phyloP scores from a whole-genome alignment of 345 rosid genomes.

The Kandelia obovata region DNA sequence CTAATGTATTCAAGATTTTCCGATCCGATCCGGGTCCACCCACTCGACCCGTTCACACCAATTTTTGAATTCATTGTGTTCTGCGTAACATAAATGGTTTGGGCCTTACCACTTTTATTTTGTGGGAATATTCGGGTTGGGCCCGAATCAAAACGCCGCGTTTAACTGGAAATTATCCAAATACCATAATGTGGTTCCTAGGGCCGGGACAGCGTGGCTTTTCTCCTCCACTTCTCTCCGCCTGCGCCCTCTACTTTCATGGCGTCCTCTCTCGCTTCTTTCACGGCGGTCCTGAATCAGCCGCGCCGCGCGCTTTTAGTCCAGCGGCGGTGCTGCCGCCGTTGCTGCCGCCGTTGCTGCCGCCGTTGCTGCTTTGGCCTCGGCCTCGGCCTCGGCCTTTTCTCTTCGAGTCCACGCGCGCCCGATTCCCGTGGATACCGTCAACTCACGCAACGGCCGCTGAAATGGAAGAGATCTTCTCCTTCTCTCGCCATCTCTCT shows the following conservation, averaged over 20 bases:
- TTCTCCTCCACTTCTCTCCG: neutral
- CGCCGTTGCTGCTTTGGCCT: slow-evolving; percentile 11
- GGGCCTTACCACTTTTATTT: too few species aligned
- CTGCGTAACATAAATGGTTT: too few species aligned
- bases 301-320: slow-evolving; percentile 40
- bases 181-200: too few species aligned
- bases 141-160: too few species aligned
- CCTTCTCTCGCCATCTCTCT: slow-evolving; percentile 39
- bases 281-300: slow-evolving; percentile 46
- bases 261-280: slow-evolving; percentile 69
- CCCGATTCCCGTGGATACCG: slow-evolving; percentile 19
- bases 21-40: too few species aligned
- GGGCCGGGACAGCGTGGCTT: neutral
- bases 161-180: too few species aligned
- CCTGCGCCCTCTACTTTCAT: slow-evolving; percentile 15
- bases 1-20: too few species aligned
- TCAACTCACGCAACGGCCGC: slow-evolving; percentile 17
- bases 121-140: too few species aligned
- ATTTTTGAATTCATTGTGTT: too few species aligned
- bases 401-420: slow-evolving; percentile 31
- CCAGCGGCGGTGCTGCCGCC: slow-evolving; percentile 31
- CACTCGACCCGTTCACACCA: too few species aligned
- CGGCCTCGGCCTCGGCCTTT: slow-evolving; percentile 22
- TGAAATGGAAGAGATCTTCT: slow-evolving; percentile 24
- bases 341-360: slow-evolving; percentile 29